Conservation (phyloP, 352 stramenopile genomes). For the Thraustochytrium striatum region DNA sequence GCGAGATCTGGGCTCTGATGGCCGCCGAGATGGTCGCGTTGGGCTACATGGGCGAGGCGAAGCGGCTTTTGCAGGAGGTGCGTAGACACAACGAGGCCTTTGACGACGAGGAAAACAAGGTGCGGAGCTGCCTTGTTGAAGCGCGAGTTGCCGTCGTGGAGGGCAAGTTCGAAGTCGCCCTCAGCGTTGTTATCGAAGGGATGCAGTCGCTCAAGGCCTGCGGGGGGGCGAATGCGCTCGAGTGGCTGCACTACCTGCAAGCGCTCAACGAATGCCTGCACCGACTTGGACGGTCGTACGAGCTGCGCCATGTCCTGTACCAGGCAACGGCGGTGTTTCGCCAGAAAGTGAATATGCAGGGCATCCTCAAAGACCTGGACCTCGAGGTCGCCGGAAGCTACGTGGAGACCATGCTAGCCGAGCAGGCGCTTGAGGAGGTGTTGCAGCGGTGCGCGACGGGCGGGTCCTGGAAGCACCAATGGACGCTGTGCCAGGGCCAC, state of each 20-base stretch:
- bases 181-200: neutral
- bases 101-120: slow-evolving; percentile 26
- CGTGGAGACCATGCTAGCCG: slow-evolving; percentile 26
- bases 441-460: neutral
- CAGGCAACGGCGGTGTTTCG: neutral
- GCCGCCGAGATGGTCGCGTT: slow-evolving; percentile 7
- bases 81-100: slow-evolving; percentile 1
- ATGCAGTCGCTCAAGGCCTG: neutral
- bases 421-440: slow-evolving; percentile 7
- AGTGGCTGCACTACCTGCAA: slow-evolving; percentile 22
- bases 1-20: slow-evolving; percentile 24
- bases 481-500: slow-evolving; percentile 9
- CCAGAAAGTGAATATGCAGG: neutral
- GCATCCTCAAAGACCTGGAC: slow-evolving; percentile 31
- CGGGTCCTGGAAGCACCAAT: neutral
- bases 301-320: neutral
- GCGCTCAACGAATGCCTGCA: neutral
- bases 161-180: neutral
- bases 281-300: neutral
- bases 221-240: neutral
- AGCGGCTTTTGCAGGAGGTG: slow-evolving; percentile 28
- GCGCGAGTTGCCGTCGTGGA: slow-evolving; percentile 7
- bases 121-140: neutral
- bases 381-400: slow-evolving; percentile 22
- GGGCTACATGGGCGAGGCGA: slow-evolving; percentile 33